phyloP scores from a whole-genome alignment of 768 basidiomycete species.

The Tulasnella sp. region DNA sequence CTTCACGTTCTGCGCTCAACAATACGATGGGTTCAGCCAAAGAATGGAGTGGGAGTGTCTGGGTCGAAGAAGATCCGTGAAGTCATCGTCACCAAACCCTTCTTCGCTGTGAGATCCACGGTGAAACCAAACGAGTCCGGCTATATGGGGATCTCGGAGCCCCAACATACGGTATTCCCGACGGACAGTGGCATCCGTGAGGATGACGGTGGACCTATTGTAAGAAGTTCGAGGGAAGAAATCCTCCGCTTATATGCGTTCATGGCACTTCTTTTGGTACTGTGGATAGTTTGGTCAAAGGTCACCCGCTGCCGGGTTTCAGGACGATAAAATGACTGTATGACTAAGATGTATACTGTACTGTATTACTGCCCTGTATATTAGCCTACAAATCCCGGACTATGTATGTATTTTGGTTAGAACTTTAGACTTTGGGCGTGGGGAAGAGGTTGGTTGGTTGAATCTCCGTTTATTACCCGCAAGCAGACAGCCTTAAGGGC shows the following conservation, averaged over 20 bases:
- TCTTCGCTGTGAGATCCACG: slow-evolving; percentile 1
- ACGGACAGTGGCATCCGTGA: neutral
- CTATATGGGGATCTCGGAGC: neutral
- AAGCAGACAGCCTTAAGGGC: too few relatives aligned
- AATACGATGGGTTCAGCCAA: neutral
- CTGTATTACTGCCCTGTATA: neutral
- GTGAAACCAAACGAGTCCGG: neutral
- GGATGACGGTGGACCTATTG: neutral
- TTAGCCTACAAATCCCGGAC: neutral
- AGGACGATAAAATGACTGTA: neutral
- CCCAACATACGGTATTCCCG: neutral
- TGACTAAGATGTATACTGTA: neutral
- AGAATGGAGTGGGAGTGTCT: neutral
- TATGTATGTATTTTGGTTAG: neutral
- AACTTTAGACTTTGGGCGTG: neutral
- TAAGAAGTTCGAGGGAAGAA: neutral
- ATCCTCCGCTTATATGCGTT: neutral
- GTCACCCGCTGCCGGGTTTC: slow-evolving; percentile 2
- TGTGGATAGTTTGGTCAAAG: slow-evolving; percentile 4
- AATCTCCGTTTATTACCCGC: too few relatives aligned
- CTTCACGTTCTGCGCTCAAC: neutral
- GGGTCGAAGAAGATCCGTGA: neutral
- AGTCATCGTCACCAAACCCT: neutral
- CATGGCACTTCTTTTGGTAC: neutral
- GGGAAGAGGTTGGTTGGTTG: too few relatives aligned